Evolutionary conservation across 2,329 filamentous ascomycete genomes (phyloP).

Genomic region (Pseudogymnoascus sp.): DNA sequence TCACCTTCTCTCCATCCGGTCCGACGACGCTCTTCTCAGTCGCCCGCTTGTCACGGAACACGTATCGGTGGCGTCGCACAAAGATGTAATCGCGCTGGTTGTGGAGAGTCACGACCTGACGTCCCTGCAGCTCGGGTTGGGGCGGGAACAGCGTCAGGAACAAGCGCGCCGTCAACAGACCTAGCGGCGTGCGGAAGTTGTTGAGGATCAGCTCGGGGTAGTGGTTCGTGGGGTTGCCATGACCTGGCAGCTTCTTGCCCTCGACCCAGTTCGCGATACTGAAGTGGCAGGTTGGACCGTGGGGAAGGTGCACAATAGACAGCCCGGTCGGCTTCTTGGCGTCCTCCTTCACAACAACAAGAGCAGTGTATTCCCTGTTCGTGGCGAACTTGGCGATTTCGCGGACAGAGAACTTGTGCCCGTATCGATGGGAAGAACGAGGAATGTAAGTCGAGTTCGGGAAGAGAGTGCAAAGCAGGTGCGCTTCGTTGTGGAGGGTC

Average conservation of each 20-base stretch:
- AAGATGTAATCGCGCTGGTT: slow-evolving; percentile 98
- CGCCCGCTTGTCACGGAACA: slow-evolving; percentile 80
- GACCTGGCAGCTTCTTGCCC: slow-evolving; percentile 77
- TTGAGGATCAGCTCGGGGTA: slow-evolving; percentile 86
- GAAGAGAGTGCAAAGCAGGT: slow-evolving; percentile 72
- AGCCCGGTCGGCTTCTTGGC: slow-evolving; percentile 75
- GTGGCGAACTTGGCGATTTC: slow-evolving; percentile 83
- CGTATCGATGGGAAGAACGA: slow-evolving; percentile 73
- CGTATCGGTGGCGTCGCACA: slow-evolving; percentile 78
- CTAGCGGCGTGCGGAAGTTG: slow-evolving; percentile 89
- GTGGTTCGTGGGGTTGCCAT: slow-evolving; percentile 81
- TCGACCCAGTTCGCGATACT: slow-evolving; percentile 84
- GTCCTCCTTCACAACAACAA: slow-evolving; percentile 83
- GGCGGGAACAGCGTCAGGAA: slow-evolving; percentile 76
- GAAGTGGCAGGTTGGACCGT: slow-evolving; percentile 89
- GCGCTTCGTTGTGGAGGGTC: slow-evolving; percentile 74
- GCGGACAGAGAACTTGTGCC: slow-evolving; percentile 82
- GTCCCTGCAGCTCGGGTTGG: slow-evolving; percentile 72
- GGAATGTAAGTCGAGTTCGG: slow-evolving; percentile 76
- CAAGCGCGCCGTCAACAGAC: slow-evolving; percentile 76
- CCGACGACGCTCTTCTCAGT: slow-evolving; percentile 82
- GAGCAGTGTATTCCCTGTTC: slow-evolving; percentile 73
- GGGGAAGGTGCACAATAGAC: slow-evolving; percentile 74
- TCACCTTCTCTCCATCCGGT: slow-evolving; percentile 72
- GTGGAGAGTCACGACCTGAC: slow-evolving; percentile 86